Evolutionary conservation across 2,329 filamentous ascomycete genomes (phyloP).

Genomic region (Aplosporella prunicola): DNA sequence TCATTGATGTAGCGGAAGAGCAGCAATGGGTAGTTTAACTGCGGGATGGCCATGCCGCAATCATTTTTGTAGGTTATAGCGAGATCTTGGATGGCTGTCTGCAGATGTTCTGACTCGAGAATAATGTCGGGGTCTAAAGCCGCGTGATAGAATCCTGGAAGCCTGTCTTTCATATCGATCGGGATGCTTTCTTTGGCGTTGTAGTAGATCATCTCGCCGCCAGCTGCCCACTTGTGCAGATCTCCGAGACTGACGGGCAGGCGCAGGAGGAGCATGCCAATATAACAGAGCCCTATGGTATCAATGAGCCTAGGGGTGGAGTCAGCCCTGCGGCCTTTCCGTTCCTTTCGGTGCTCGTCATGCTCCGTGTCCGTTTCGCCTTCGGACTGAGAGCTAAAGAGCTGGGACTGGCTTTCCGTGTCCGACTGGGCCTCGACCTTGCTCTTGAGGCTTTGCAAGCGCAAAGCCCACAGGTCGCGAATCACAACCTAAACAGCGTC

Average conservation of each 20-base stretch:
- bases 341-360: conserved; percentile 23
- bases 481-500: conserved; percentile 46
- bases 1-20: conserved; percentile 61
- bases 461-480: conserved; percentile 75
- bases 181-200: conserved; percentile 52
- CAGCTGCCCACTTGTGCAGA: conserved; percentile 56
- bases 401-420: conserved; percentile 33
- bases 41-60: conserved; percentile 62
- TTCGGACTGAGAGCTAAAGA: conserved; percentile 52
- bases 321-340: conserved; percentile 35
- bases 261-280: conserved; percentile 65
- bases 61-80: conserved; percentile 55
- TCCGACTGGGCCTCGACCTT: conserved; percentile 29
- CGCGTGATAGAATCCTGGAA: conserved; percentile 53
- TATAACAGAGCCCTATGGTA: conserved; percentile 67
- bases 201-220: conserved; percentile 62
- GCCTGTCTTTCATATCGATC: conserved; percentile 52
- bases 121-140: conserved; percentile 46
- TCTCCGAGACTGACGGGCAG: conserved; percentile 69
- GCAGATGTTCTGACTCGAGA: conserved; percentile 48
- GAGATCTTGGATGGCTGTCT: conserved; percentile 53
- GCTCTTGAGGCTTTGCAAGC: conserved; percentile 49
- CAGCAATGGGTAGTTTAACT: conserved; percentile 60
- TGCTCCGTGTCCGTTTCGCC: conserved; percentile 33
- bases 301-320: conserved; percentile 60